A percentile compares a stretch with the other conserved stretches of the same genome.
Evolutionary conservation across 106 monocot genomes (phyloP).

Genomic region (Allium fistulosum): DNA sequence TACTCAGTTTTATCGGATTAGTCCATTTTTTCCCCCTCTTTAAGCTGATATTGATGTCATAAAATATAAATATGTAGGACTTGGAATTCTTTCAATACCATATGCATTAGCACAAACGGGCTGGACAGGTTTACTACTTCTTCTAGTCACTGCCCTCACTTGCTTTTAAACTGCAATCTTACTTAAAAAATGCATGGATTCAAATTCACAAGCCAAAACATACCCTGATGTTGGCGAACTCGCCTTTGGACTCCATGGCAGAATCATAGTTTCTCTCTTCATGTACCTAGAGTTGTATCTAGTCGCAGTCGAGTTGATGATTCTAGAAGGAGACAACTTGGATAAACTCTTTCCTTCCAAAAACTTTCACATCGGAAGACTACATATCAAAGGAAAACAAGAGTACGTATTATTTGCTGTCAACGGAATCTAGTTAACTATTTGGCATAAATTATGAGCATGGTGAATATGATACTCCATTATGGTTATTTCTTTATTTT

Average conservation of each 20-base stretch:
- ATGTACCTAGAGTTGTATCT: conserved; percentile 71
- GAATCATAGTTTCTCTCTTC: conserved; percentile 25
- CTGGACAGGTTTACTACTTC: conserved; percentile 43
- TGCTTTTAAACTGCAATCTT: conserved; percentile 67
- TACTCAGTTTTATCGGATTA: no score
- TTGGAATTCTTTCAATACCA: conserved; percentile 55
- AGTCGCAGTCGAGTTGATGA: conserved; percentile 46
- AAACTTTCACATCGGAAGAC: conserved; percentile 3
- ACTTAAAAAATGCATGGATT: conserved; percentile 48
- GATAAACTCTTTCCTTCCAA: conserved; percentile 46
- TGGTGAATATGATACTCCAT: no score
- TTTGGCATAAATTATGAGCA: no score
- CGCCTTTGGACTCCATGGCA: conserved; percentile 44
- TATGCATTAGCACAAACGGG: conserved; percentile 53
- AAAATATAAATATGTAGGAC: neutral
- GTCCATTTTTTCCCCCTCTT: no score
- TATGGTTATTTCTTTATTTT: conserved; percentile 29
- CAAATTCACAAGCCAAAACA: conserved; percentile 24
- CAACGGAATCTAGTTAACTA: conserved; percentile 21
- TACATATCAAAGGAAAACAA: conserved; percentile 31
- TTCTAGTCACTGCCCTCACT: conserved; percentile 25
- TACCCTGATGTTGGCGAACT: conserved; percentile 49
- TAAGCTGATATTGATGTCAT: no score
- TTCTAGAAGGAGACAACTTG: conserved; percentile 10
- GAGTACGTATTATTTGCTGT: conserved; percentile 51